Conservation (phyloP, 2,329 filamentous ascomycete genomes). For the Trichophyton simii region DNA sequence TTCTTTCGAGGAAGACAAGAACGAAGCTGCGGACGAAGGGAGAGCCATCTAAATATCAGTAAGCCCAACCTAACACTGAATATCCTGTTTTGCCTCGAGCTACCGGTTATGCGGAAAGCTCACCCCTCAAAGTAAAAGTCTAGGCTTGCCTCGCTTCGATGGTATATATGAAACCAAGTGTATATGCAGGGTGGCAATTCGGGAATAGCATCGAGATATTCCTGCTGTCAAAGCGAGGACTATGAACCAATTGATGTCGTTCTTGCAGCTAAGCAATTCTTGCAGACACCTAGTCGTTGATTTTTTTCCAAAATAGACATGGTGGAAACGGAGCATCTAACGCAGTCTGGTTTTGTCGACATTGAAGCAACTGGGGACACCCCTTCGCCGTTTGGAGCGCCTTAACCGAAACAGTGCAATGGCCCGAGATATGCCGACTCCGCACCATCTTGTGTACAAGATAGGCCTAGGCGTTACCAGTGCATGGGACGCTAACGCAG, state of each 20-base stretch:
- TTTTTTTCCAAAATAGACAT: background rate
- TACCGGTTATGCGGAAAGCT: background rate
- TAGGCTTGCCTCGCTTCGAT: conserved; percentile 1
- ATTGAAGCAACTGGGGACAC: background rate
- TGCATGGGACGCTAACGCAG: background rate
- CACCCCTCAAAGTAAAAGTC: background rate
- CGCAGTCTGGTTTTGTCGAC: background rate
- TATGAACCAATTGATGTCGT: background rate
- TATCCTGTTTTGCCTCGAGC: background rate
- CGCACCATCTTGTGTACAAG: background rate
- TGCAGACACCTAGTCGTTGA: background rate
- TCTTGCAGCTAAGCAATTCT: background rate
- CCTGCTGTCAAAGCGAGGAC: background rate
- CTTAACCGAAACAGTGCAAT: conserved; percentile 2
- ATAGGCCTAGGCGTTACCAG: background rate
- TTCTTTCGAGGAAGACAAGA: background rate
- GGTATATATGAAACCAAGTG: background rate
- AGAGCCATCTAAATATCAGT: conserved; percentile 2
- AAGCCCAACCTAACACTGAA: background rate
- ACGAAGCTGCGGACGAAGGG: background rate
- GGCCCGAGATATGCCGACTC: background rate
- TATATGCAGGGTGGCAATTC: background rate
- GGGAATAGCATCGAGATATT: background rate
- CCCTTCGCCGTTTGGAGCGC: background rate
- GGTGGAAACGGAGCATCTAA: conserved; percentile 1